phyloP scores from a whole-genome alignment of 345 rosid species.

The Populus alba region DNA sequence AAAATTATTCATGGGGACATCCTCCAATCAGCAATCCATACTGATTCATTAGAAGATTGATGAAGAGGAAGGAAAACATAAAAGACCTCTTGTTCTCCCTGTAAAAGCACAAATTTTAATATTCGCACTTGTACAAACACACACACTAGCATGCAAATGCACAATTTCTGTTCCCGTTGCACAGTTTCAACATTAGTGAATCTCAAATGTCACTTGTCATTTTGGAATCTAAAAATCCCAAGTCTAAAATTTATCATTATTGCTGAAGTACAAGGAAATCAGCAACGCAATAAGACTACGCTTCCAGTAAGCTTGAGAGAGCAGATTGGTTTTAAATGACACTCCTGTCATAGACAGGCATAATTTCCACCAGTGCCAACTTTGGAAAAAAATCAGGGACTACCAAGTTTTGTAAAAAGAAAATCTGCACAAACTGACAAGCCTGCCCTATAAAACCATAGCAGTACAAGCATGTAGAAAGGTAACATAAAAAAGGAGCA shows the following conservation, averaged over 20 bases:
- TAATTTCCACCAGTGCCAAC: neutral
- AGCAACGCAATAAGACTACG: neutral
- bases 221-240: neutral
- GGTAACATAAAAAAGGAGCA: neutral
- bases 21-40: neutral
- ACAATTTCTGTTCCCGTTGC: neutral
- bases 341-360: neutral
- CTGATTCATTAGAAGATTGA: neutral
- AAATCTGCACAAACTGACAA: neutral
- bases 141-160: neutral
- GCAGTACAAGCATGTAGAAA: neutral
- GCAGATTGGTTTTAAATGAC: neutral
- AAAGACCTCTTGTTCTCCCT: neutral
- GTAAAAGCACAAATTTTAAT: neutral
- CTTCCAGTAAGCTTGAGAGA: neutral
- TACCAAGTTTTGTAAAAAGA: no score
- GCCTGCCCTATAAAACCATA: neutral
- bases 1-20: neutral
- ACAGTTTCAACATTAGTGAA: neutral
- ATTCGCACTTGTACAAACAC: neutral
- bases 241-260: neutral
- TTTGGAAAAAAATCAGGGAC: no score
- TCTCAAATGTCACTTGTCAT: neutral
- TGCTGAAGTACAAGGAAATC: neutral
- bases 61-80: neutral